Evolutionary conservation across 2,329 filamentous ascomycete species (phyloP).

Genomic region (Cladosporium oxysporum): DNA sequence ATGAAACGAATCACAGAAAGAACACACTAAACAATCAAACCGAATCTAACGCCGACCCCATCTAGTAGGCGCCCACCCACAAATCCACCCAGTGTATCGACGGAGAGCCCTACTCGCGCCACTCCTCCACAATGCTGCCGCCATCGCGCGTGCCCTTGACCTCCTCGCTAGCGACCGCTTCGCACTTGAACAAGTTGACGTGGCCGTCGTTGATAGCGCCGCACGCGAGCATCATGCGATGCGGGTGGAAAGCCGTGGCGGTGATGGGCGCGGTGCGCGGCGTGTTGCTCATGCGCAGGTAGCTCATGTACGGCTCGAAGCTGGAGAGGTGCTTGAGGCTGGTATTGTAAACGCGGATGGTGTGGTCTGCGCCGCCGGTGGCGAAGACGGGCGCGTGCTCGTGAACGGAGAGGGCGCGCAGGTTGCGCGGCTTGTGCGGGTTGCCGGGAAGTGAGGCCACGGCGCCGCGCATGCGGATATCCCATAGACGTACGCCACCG

Average conservation of each 20-base stretch:
- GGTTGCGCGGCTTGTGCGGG: slow-evolving; percentile 55
- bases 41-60: not conserved
- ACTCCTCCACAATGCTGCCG: slow-evolving; percentile 12
- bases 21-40: not conserved
- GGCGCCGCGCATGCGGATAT: slow-evolving; percentile 69
- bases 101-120: slow-evolving; percentile 12
- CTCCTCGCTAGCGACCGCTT: slow-evolving; percentile 27
- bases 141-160: slow-evolving; percentile 16
- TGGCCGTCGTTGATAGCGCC: slow-evolving; percentile 85
- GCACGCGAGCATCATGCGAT: slow-evolving; percentile 86
- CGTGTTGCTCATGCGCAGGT: slow-evolving; percentile 32
- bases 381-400: slow-evolving; percentile 97
- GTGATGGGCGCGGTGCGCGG: slow-evolving; percentile 72
- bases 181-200: slow-evolving; percentile 73
- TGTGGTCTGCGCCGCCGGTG: slow-evolving; percentile 84
- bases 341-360: slow-evolving; percentile 85
- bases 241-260: slow-evolving; percentile 90
- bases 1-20: not conserved
- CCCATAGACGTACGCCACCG: slow-evolving; percentile 93
- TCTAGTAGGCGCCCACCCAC: not conserved
- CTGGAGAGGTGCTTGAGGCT: slow-evolving; percentile 69
- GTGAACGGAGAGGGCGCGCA: slow-evolving; percentile 82
- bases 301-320: slow-evolving; percentile 83
- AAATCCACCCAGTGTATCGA: not conserved
- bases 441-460: slow-evolving; percentile 54